A percentile compares a stretch with the other conserved stretches of the same genome.
phyloP scores from a whole-genome alignment of 768 basidiomycete species.

The Trametopsis cervina region DNA sequence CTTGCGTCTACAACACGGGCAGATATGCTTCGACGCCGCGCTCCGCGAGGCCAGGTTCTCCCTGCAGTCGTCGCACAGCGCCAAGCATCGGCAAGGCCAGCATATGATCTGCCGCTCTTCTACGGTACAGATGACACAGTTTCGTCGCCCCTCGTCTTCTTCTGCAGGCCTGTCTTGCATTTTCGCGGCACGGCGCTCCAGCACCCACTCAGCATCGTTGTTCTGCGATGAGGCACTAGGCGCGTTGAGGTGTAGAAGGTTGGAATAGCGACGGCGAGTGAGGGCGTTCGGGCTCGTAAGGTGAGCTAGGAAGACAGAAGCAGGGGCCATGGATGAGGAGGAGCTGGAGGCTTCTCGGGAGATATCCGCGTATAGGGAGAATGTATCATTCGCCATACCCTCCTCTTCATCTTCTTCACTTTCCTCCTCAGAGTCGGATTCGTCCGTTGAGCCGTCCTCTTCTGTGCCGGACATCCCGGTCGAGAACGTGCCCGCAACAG shows the following conservation, averaged over 20 bases:
- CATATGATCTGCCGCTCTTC: constrained; percentile 68
- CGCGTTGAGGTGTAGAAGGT: constrained; percentile 26
- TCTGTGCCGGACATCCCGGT: too few relatives aligned
- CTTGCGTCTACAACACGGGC: constrained; percentile 27
- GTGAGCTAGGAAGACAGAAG: constrained; percentile 49
- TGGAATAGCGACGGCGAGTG: constrained; percentile 41
- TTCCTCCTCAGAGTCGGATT: constrained; percentile 9
- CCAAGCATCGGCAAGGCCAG: constrained; percentile 73
- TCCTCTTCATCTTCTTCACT: constrained; percentile 11
- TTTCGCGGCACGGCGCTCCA: constrained; percentile 22
- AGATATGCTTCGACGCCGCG: background rate
- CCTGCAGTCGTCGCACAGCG: constrained; percentile 47
- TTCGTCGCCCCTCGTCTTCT: constrained; percentile 20
- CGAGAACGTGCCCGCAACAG: background rate
- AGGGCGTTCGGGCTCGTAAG: constrained; percentile 36
- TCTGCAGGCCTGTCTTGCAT: background rate
- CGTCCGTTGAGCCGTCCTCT: constrained; percentile 8
- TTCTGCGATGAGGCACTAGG: background rate
- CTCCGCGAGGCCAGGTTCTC: constrained; percentile 33
- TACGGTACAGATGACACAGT: constrained; percentile 69
- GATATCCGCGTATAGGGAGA: constrained; percentile 51
- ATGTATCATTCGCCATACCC: constrained; percentile 37
- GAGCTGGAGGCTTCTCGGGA: constrained; percentile 26
- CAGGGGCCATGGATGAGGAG: constrained; percentile 15
- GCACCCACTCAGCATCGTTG: constrained; percentile 24